Conservation (phyloP, 2,329 filamentous ascomycete genomes). For the Lecanosticta acicola region DNA sequence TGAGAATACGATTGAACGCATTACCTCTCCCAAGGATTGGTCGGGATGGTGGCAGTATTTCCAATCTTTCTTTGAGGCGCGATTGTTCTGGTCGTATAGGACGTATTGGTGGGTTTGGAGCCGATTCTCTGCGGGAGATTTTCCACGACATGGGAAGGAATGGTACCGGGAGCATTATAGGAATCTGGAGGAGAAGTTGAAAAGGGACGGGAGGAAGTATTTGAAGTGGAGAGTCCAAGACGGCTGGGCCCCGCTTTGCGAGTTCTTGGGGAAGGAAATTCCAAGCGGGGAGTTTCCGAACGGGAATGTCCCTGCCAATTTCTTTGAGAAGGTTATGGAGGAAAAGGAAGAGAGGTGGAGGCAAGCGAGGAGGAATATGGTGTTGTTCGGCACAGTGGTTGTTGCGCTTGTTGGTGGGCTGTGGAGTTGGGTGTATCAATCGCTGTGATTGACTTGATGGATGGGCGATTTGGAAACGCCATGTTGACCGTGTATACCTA, state of each 20-base stretch:
- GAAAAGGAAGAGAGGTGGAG: too few species aligned
- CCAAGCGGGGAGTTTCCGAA: constrained; percentile 22
- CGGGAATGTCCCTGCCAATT: constrained; percentile 3
- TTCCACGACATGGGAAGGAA: not conserved
- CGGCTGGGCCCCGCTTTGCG: constrained; percentile 21
- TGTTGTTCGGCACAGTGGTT: too few species aligned
- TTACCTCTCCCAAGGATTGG: not conserved
- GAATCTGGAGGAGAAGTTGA: not conserved
- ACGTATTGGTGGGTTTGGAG: not conserved
- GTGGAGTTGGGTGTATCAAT: too few species aligned
- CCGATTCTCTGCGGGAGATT: constrained; percentile 1
- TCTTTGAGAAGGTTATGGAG: too few species aligned
- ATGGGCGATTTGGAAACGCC: too few species aligned
- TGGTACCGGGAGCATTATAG: constrained; percentile 2
- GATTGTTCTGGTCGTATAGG: constrained; percentile 1
- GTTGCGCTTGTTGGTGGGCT: too few species aligned
- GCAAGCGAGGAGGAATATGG: too few species aligned
- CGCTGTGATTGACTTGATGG: too few species aligned
- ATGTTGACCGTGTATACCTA: too few species aligned
- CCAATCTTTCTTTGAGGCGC: not conserved
- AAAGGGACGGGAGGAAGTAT: not conserved
- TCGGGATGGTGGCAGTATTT: not conserved
- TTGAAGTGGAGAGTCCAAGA: constrained; percentile 4
- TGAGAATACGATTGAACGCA: not conserved
- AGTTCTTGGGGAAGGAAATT: constrained; percentile 22